Evolutionary conservation across 495 filamentous ascomycete species (phyloP).

Genomic region (Trichoderma gamsii): DNA sequence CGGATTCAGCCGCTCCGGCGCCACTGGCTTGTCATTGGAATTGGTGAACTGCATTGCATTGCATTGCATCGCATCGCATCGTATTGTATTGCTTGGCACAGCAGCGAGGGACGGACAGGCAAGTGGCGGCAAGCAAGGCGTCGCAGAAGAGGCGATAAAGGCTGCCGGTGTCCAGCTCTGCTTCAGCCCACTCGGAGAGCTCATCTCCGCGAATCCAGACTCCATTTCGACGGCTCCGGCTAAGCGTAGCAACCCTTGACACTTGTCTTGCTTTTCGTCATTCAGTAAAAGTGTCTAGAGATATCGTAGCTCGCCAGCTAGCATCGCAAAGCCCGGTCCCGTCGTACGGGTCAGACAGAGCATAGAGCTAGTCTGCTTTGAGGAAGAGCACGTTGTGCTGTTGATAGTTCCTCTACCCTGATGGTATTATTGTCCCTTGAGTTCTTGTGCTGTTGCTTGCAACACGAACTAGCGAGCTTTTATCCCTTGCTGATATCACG

Average conservation of each 20-base stretch:
- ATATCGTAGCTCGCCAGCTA: background rate
- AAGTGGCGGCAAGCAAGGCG: background rate
- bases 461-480: background rate
- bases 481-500: background rate
- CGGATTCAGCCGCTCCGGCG: constrained; percentile 12
- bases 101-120: background rate
- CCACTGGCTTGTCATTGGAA: constrained; percentile 2
- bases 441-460: background rate
- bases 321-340: background rate
- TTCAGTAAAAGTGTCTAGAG: background rate
- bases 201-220: background rate
- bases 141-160: background rate
- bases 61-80: background rate
- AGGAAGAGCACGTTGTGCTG: background rate
- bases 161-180: background rate
- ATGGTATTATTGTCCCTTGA: background rate
- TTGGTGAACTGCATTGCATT: background rate
- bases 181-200: background rate
- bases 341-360: background rate
- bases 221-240: background rate
- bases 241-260: background rate
- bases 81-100: background rate
- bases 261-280: background rate
- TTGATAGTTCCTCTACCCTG: background rate
- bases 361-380: constrained; percentile 3